Base-by-base conservation (phyloP, 331 rosid genomes). In the Malus hybrid region DNA sequence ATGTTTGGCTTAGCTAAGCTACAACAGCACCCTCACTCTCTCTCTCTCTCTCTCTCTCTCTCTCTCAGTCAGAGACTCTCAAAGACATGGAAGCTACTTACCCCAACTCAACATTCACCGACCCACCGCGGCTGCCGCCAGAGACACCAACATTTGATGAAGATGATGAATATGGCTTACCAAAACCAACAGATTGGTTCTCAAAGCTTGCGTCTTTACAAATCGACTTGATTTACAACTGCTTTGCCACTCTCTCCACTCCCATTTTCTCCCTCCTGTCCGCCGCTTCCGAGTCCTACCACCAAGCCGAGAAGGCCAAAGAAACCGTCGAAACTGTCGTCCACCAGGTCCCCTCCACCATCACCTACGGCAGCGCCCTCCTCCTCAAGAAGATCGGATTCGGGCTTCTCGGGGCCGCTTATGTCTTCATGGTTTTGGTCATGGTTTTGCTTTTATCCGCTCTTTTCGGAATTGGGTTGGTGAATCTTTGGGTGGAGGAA, bases 401-500 rank as follows among this genome's bases (percentile, higher is more conserved):
- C 55, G 90, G 93, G 31, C 8, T 85, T 7, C 80, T 90, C 6
- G 86, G 88, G 73, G 96, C 86, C 10, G 87, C 86, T 0, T 75
- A 80, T 73, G 88, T 83, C 44, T 85, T 89, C 86, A 69, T 85
- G 89, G 12, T 39, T 39, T 39, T 39, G 46, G 44, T 36, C 44
- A 36, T 8, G 44, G 78, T 84, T 74, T 70, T 91, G 67, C 27
- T 83, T 44, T 10, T 90, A 24, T 93, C 93, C 44, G 44, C 48
- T 24, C 42, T 76, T 5, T 46, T 88, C 50, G 91, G 97, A 27
- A 78, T 85, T 60, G 79, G 84, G 50, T 54, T 86, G 82, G 91
- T 93, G 52, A 74, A 74, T 55, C 20, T 65, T 6, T 88, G 87
- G 91, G 89, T 86, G 19, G 96, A 90, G 67, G 93, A 93, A 27